Percentiles rank a stretch among this genome's conserved stretches.
These are phyloP conservation scores for Verticillium zaregamsianum DNA, from an alignment of 2,329 filamentous ascomycete species.

Conservation along the genomic window DNA sequence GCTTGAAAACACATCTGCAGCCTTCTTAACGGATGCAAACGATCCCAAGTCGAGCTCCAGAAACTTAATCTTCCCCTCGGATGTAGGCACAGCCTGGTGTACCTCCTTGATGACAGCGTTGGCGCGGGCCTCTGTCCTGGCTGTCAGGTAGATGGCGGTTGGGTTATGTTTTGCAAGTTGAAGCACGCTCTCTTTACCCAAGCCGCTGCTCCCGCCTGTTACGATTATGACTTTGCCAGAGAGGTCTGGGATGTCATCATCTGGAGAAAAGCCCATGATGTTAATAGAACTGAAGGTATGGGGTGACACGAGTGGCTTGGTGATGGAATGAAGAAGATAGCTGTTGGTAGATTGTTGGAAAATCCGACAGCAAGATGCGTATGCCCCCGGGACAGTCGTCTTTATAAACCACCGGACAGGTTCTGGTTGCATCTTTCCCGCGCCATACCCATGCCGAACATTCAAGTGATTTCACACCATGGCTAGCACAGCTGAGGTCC, in stretches of 20 bases:
- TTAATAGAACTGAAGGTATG: no score
- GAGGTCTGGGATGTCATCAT: slow-evolving; percentile 37
- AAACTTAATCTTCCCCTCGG: slow-evolving; percentile 14
- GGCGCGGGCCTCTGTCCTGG: slow-evolving; percentile 30
- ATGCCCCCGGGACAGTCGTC: no score
- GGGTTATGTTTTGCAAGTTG: slow-evolving; percentile 29
- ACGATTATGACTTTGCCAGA: slow-evolving; percentile 44
- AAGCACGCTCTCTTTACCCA: slow-evolving; percentile 19
- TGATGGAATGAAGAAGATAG: no score
- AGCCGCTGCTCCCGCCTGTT: slow-evolving; percentile 38
- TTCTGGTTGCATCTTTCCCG: no score
- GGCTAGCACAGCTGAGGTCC: no score
- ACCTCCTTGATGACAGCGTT: slow-evolving; percentile 31
- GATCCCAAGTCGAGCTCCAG: slow-evolving; percentile 40
- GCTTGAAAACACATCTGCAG: slow-evolving; percentile 29
- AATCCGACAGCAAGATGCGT: no score
- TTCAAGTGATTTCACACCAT: no score
- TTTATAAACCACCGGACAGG: no score
- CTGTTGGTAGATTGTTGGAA: no score
- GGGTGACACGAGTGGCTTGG: no score
- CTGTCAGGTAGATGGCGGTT: slow-evolving; percentile 10
- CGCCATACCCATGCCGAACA: no score
- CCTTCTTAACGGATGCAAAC: slow-evolving; percentile 34
- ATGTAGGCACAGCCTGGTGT: slow-evolving; percentile 12
- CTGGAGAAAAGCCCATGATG: background rate